Base-by-base conservation (phyloP, 139 green algal species). In the Spirogloea muscicola region DNA sequence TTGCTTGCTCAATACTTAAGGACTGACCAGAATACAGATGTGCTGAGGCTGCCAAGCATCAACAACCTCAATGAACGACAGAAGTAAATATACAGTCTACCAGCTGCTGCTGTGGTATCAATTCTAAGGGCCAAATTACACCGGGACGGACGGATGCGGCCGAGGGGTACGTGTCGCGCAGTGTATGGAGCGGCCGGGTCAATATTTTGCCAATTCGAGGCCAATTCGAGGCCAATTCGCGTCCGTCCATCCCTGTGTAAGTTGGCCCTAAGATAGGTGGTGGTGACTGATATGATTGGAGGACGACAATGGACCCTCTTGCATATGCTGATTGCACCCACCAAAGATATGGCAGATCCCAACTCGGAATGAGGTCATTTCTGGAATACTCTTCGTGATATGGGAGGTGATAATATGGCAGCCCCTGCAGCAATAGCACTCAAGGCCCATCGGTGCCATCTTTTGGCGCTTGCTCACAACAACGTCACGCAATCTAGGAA, bases 361-460 rank as follows among this genome's bases (percentile, higher is more conserved):
- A 33, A 76, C 68, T 29, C 41, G 49, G 7, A 63, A 76, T 37
- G 49, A 29, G 2, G 68, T 2, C 18, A 76, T 72, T 39, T 76
- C 68, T 9, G 68, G 51, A 7, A 76, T 18, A 27, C 49, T 33
- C 25, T 37, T 16, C 13, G 27, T 44, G 43, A 76, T 76, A 10
- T 76, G 51, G 16, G 51, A 69, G 1, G 68, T 76, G 68, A 76
- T 69, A 16, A 76, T 52, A 51, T 76, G 68, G 68, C 68, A 76
- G 9, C 68, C 68, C 16, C 68, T 76, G 49, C 31, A 34, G 29
- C 33, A 7, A 25, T 38, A 62, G 7, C 21, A n/a, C 52, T 38
- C 52, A 62, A n/a, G 52, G 9, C 58, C n/a, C n/a, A n/a, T n/a
- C n/a, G n/a, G n/a, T n/a, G n/a, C n/a, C n/a, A n/a, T n/a, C n/a